phyloP scores from a whole-genome alignment of 2,329 filamentous ascomycete species.

The Sclerotinia sclerotiorum region DNA sequence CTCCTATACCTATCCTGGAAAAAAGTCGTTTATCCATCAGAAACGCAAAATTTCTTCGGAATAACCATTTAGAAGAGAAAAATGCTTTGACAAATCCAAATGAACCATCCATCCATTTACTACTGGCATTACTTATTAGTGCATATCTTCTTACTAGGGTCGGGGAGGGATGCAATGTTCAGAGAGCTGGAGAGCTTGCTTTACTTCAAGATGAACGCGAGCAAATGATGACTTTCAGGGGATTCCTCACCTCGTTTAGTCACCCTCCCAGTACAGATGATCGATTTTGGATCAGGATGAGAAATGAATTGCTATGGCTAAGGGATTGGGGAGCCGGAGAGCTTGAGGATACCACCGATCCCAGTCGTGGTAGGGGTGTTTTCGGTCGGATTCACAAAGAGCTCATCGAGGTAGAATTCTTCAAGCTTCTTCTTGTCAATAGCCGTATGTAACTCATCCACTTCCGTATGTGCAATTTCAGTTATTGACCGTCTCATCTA shows the following conservation, averaged over 20 bases:
- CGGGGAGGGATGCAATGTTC: slow-evolving; percentile 51
- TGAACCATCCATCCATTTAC: slow-evolving; percentile 54
- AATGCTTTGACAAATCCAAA: slow-evolving; percentile 67
- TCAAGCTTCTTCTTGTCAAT: slow-evolving; percentile 65
- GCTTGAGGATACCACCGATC: slow-evolving; percentile 40
- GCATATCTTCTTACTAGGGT: slow-evolving; percentile 55
- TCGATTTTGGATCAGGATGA: slow-evolving; percentile 59
- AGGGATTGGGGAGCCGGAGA: slow-evolving; percentile 66
- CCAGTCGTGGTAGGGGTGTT: slow-evolving; percentile 47
- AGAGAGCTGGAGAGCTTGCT: slow-evolving; percentile 60
- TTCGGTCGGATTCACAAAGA: slow-evolving; percentile 60
- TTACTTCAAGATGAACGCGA: slow-evolving; percentile 64
- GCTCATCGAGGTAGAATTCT: slow-evolving; percentile 67
- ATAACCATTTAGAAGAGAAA: slow-evolving; percentile 55
- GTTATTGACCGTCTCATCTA: slow-evolving; percentile 37
- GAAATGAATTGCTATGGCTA: slow-evolving; percentile 70
- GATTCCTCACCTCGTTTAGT: slow-evolving; percentile 47
- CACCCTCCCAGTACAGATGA: slow-evolving; percentile 56
- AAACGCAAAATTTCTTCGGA: slow-evolving; percentile 49
- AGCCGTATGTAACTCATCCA: slow-evolving; percentile 50
- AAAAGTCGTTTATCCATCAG: slow-evolving; percentile 42
- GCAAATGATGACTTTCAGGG: slow-evolving; percentile 58
- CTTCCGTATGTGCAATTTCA: slow-evolving; percentile 14
- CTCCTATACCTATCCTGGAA: slow-evolving; percentile 44
- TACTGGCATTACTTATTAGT: slow-evolving; percentile 64